Conservation (phyloP, 202 grass and related monocot genomes). For the Zoysia matrella region DNA sequence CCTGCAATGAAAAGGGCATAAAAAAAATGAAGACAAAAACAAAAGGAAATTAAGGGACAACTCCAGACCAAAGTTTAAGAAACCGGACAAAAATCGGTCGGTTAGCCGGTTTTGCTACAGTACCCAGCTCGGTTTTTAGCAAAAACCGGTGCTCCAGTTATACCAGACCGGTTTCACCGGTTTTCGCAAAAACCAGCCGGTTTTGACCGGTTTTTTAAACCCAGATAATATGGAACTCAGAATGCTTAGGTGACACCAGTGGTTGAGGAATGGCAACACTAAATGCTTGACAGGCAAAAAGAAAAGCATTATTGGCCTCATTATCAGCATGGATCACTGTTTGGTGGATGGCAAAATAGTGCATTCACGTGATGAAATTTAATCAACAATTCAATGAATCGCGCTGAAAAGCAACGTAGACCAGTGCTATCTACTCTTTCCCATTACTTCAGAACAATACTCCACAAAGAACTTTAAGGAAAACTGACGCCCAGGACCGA, state of each 20-base stretch:
- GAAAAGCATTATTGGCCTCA: not conserved
- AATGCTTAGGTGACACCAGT: not conserved
- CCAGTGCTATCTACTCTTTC: not conserved
- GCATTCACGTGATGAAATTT: slow-evolving; percentile 9
- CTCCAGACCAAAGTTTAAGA: too few species aligned
- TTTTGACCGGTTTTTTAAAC: too few species aligned
- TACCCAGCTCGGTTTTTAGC: too few species aligned
- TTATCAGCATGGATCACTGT: slow-evolving; percentile 16
- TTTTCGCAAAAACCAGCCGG: too few species aligned
- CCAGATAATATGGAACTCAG: not conserved
- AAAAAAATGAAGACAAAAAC: not conserved
- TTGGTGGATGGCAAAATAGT: not conserved
- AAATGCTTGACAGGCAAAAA: slow-evolving; percentile 16
- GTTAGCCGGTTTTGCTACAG: too few species aligned
- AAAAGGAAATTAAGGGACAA: not conserved
- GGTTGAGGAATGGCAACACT: slow-evolving; percentile 5
- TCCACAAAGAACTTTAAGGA: not conserved
- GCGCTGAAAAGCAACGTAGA: not conserved
- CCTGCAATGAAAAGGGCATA: slow-evolving; percentile 49
- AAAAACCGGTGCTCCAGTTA: too few species aligned
- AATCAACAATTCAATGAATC: not conserved
- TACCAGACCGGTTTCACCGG: too few species aligned
- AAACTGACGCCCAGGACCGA: slow-evolving; percentile 19
- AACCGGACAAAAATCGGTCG: too few species aligned
- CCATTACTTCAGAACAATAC: not conserved